These are phyloP conservation scores for Leishmania martiniquensis DNA, from an alignment of 208 protist genomes.

Conservation along the genomic window DNA sequence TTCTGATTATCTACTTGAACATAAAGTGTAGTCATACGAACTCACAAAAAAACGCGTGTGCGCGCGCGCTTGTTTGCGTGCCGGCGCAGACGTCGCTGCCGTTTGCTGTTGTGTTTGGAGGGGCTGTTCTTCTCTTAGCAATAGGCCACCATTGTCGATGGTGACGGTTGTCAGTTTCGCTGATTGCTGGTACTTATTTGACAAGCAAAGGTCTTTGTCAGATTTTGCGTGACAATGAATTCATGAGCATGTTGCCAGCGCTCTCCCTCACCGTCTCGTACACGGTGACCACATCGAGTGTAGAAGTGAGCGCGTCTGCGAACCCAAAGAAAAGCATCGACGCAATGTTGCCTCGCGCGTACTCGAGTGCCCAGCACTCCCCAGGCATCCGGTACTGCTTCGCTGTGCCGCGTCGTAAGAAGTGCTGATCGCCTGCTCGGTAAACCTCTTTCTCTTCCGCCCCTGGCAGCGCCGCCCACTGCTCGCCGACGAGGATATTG, in stretches of 20 bases:
- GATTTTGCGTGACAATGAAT: conserved; percentile 78
- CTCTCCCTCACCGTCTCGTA: conserved; percentile 71
- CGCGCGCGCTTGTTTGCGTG: too few relatives aligned
- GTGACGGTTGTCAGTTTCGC: too few relatives aligned
- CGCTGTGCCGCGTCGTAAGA: conserved; percentile 57
- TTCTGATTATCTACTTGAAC: too few relatives aligned
- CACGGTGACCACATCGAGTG: conserved; percentile 76
- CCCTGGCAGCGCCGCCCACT: conserved; percentile 72
- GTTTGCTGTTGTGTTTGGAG: too few relatives aligned
- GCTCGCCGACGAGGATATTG: conserved; percentile 92
- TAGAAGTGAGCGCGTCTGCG: conserved; percentile 81
- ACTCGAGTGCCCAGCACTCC: conserved; percentile 92
- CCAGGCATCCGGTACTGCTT: conserved; percentile 94
- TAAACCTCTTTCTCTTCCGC: conserved; percentile 59
- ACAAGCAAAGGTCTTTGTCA: conserved; percentile 19
- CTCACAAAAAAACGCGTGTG: too few relatives aligned
- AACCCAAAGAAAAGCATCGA: conserved; percentile 94
- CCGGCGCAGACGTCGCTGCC: too few relatives aligned
- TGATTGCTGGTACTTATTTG: neutral
- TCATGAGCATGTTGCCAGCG: conserved; percentile 70
- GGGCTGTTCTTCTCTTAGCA: too few relatives aligned
- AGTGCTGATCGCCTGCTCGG: conserved; percentile 75
- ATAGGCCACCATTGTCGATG: too few relatives aligned
- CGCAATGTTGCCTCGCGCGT: conserved; percentile 90
- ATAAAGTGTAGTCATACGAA: too few relatives aligned